These are phyloP conservation scores for Linum lewisii DNA, from an alignment of 345 rosid genomes.

Conservation along the genomic window DNA sequence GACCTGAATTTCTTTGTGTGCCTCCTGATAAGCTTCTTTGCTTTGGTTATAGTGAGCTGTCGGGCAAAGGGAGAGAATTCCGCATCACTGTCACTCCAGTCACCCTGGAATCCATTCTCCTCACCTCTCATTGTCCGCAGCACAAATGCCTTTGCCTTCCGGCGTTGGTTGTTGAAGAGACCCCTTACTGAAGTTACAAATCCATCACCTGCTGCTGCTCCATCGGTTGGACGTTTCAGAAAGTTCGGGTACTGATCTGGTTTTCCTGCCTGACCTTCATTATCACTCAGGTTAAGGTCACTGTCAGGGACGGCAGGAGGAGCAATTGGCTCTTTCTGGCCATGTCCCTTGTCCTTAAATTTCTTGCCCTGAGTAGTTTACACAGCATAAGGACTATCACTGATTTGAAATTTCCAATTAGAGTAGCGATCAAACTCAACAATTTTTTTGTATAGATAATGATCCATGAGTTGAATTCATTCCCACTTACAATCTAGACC, in stretches of 20 bases:
- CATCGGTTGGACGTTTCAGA: conserved; percentile 75
- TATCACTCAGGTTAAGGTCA: conserved; percentile 71
- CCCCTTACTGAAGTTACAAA: conserved; percentile 87
- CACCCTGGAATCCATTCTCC: conserved; percentile 75
- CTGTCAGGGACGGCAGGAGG: conserved; percentile 41
- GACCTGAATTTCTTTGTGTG: conserved; percentile 85
- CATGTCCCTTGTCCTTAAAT: conserved; percentile 72
- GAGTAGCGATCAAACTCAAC: too few relatives aligned
- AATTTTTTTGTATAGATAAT: too few relatives aligned
- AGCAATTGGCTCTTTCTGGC: conserved; percentile 43
- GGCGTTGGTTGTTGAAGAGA: conserved; percentile 85
- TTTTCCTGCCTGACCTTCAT: conserved; percentile 41
- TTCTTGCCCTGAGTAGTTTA: conserved; percentile 65
- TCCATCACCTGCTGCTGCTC: conserved; percentile 80
- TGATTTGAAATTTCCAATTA: too few relatives aligned
- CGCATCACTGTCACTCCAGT: conserved; percentile 89
- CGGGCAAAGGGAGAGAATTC: conserved; percentile 80
- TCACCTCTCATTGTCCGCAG: conserved; percentile 94
- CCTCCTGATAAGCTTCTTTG: conserved; percentile 71
- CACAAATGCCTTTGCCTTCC: conserved; percentile 86
- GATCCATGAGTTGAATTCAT: too few relatives aligned
- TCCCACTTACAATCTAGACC: too few relatives aligned
- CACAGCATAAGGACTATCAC: not conserved
- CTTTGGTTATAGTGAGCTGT: conserved; percentile 87
- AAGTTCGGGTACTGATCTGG: conserved; percentile 63